These are phyloP conservation scores for Microstegium vimineum DNA, from an alignment of 176 grass and related monocot genomes.

Conservation along the genomic window DNA sequence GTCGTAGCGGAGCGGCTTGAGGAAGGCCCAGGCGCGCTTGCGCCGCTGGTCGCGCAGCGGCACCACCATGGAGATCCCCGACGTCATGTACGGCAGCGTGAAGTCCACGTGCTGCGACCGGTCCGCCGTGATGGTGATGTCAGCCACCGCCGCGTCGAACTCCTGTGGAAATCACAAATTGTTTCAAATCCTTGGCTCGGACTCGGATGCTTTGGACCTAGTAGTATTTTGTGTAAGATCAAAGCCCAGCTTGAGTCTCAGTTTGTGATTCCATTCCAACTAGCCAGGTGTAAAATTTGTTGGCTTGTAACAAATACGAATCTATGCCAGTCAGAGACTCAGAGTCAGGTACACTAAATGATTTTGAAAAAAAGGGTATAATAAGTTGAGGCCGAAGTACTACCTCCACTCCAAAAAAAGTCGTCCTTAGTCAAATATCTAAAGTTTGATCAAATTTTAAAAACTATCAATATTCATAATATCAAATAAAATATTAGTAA, in stretches of 20 bases:
- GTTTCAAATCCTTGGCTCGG: not conserved
- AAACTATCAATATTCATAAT: too few species aligned
- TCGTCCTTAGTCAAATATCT: too few species aligned
- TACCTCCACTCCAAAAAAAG: too few species aligned
- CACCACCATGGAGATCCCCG: conserved; percentile 63
- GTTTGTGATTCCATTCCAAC: too few species aligned
- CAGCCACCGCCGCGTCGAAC: conserved; percentile 68
- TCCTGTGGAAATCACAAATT: too few species aligned
- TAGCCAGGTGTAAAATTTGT: too few species aligned
- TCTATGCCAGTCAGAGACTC: too few species aligned
- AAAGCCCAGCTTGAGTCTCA: too few species aligned
- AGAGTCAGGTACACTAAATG: too few species aligned
- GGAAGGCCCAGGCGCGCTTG: conserved; percentile 56
- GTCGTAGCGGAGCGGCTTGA: conserved; percentile 57
- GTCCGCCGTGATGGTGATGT: conserved; percentile 61
- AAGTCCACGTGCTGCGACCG: conserved; percentile 58
- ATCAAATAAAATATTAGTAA: not conserved
- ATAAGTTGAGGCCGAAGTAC: not conserved
- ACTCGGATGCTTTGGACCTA: too few species aligned
- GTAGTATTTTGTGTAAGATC: too few species aligned
- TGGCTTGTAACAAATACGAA: not conserved
- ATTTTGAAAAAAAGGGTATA: not conserved
- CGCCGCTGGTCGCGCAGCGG: conserved; percentile 28
- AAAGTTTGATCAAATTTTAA: too few species aligned
- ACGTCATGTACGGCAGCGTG: conserved; percentile 53